Percentiles rank a stretch among this genome's conserved stretches.
Evolutionary conservation across 768 basidiomycete genomes (phyloP).

Genomic region (Gymnopilus dilepis): DNA sequence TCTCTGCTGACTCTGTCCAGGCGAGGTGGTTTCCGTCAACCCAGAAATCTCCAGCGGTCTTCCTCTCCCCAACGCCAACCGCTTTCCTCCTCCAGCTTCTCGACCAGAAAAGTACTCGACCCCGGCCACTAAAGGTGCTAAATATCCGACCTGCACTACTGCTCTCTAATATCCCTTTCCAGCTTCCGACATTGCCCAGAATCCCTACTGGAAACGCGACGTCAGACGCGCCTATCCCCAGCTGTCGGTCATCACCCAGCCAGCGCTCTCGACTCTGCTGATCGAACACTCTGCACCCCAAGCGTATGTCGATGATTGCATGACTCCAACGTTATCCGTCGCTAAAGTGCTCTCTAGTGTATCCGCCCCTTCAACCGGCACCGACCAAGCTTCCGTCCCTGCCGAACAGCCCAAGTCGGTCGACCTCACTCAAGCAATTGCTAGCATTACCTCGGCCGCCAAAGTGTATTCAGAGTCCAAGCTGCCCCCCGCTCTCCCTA

Average conservation of each 20-base stretch:
- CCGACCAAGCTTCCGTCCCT: conserved; percentile 50
- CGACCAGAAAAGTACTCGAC: conserved; percentile 86
- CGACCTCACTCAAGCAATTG: conserved; percentile 78
- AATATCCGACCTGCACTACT: background rate
- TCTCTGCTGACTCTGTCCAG: conserved; percentile 44
- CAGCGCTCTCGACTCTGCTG: conserved; percentile 78
- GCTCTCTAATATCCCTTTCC: conserved; percentile 7
- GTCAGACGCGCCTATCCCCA: conserved; percentile 92
- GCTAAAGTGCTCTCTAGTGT: conserved; percentile 45
- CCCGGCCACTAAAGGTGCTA: conserved; percentile 84
- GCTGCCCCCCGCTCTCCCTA: conserved; percentile 78
- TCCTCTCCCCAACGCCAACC: conserved; percentile 71
- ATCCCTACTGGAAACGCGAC: conserved; percentile 97
- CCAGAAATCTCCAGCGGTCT: conserved; percentile 92
- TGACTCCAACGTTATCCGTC: background rate
- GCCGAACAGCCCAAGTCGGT: conserved; percentile 47
- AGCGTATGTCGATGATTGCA: conserved; percentile 53
- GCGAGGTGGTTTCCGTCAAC: conserved; percentile 83
- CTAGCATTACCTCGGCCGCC: conserved; percentile 58
- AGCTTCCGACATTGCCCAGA: conserved; percentile 89
- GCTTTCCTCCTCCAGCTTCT: conserved; percentile 89
- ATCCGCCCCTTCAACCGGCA: conserved; percentile 51
- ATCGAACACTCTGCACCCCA: conserved; percentile 74
- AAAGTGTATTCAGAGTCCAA: conserved; percentile 65
- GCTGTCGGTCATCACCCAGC: conserved; percentile 86